These are phyloP conservation scores for Tetramitus jugosus DNA, from an alignment of 208 protist species.

Conservation along the genomic window DNA sequence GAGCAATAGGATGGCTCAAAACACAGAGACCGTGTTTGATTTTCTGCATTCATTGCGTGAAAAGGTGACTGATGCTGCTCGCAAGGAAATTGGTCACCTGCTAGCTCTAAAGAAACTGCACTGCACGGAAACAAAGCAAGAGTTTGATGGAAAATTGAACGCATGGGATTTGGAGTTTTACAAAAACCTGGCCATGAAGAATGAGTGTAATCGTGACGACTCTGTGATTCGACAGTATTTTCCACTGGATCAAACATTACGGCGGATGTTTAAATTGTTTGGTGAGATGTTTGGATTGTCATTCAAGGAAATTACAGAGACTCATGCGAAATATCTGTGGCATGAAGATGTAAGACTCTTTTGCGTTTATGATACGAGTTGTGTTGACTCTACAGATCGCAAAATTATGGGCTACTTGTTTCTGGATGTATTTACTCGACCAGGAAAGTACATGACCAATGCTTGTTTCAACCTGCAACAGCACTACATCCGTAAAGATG, in stretches of 20 bases:
- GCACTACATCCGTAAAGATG: neutral
- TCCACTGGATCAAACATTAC: no score
- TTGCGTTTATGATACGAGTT: neutral
- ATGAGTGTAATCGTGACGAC: no score
- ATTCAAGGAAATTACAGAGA: neutral
- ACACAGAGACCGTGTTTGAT: neutral
- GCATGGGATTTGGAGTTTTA: neutral
- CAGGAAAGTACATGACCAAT: neutral
- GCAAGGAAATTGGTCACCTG: neutral
- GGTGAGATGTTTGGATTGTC: neutral
- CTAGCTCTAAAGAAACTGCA: neutral
- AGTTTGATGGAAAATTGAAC: neutral
- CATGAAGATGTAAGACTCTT: neutral
- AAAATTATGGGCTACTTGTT: neutral
- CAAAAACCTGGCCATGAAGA: neutral
- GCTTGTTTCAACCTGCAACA: neutral
- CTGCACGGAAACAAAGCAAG: neutral
- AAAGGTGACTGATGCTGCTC: neutral
- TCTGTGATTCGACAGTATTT: no score
- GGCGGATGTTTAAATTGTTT: neutral
- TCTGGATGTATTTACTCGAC: neutral
- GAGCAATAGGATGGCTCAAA: neutral
- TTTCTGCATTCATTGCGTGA: neutral
- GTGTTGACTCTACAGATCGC: neutral
- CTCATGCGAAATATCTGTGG: neutral